These are phyloP conservation scores for Nicotiana tomentosiformis DNA, from an alignment of 257 asterid genomes.

Conservation along the genomic window DNA sequence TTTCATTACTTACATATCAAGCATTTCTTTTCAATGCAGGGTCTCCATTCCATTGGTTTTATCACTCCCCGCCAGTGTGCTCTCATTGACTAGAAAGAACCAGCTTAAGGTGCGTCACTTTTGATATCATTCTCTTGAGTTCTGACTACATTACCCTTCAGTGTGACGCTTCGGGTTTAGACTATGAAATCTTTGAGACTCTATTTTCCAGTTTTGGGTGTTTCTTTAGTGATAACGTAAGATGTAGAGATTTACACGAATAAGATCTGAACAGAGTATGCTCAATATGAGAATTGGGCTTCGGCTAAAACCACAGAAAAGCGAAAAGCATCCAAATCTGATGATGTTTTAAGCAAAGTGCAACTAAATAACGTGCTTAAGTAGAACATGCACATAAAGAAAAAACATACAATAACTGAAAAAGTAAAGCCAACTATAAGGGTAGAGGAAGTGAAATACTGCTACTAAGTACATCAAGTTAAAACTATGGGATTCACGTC, in stretches of 20 bases:
- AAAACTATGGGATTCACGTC: not conserved
- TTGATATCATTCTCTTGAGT: constrained; percentile 7
- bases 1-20: constrained; percentile 7
- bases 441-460: not conserved
- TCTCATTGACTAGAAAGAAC: constrained; percentile 69
- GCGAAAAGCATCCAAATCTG: not conserved
- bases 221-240: not conserved
- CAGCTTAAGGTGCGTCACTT: constrained; percentile 66
- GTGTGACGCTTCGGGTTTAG: not conserved
- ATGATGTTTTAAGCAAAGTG: not conserved
- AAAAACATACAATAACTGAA: not conserved
- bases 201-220: constrained; percentile 3
- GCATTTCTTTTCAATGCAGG: constrained; percentile 40
- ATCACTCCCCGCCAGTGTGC: constrained; percentile 77
- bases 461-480: not conserved
- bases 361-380: not conserved
- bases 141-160: not conserved
- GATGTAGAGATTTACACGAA: not conserved
- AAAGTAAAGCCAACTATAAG: not conserved
- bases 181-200: not conserved
- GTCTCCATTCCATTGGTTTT: constrained; percentile 73
- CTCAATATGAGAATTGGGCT: not conserved
- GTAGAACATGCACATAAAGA: not conserved
- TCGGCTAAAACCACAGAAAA: not conserved
- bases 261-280: not conserved